A percentile compares a stretch with the other conserved stretches of the same genome.
Conservation (phyloP, 495 filamentous ascomycete genomes). For the Pseudoneurospora amorphoporcata region DNA sequence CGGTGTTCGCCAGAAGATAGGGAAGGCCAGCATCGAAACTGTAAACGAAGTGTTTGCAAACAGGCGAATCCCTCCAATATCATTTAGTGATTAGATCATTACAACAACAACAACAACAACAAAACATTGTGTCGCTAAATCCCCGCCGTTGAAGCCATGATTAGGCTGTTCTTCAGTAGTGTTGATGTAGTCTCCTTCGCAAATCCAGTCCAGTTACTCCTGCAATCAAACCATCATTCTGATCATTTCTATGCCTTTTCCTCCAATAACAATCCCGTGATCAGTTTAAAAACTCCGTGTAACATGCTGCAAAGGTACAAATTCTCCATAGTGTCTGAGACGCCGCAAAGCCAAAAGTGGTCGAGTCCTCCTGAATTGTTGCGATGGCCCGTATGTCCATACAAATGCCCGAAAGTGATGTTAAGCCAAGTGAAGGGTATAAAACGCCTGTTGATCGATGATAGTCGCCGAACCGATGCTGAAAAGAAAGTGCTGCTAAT, state of each 20-base stretch:
- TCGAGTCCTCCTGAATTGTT: background rate
- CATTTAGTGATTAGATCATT: background rate
- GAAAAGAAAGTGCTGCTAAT: background rate
- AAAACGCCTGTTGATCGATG: background rate
- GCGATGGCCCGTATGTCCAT: background rate
- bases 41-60: background rate
- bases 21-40: background rate
- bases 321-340: background rate
- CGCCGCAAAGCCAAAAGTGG: background rate
- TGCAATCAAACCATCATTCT: background rate
- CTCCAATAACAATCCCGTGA: background rate
- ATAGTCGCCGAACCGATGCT: slow-evolving; percentile 1
- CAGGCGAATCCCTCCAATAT: background rate
- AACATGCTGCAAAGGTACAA: background rate
- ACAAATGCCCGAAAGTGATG: background rate
- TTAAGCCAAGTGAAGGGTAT: background rate
- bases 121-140: background rate
- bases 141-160: background rate
- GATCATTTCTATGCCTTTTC: background rate
- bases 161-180: background rate
- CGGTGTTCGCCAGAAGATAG: background rate
- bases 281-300: background rate
- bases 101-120: background rate
- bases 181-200: background rate
- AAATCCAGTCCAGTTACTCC: background rate